Evolutionary conservation across 768 basidiomycete genomes (phyloP), one percentile per base, ranked within the genome.

Genomic region (Lactarius vividus): DNA sequence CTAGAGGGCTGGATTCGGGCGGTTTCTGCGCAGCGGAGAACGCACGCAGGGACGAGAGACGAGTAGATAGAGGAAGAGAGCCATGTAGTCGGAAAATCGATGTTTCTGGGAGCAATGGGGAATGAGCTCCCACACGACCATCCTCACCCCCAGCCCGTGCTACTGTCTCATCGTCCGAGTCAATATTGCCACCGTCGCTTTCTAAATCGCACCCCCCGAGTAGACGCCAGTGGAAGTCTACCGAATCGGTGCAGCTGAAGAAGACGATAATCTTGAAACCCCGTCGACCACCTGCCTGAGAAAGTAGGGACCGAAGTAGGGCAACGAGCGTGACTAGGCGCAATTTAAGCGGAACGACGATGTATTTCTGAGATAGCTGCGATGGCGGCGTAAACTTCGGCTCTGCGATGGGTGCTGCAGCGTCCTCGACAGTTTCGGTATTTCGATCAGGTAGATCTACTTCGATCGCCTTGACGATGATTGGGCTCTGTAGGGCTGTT

Each of bases 161-260:
- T 15, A 72, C 73, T 9, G 73, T 72, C 9, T 71, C 72, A 33
- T 73, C 69, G n/a, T 73, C 72, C 35, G 66, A 16, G 28, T 74
- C 74, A 1, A 69, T 68, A 7, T 61, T 60, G 11, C 67, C 69
- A 6, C 57, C 39, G 9, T 40, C 69, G 4, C 42, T 23, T 16
- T 62, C 69, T 29, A 57, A 54, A 26, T 66, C 61, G 1, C 71
- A 62, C 2, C 26, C 57, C 0, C 88, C 89, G 1, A 98, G 77
- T 26, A 98, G 79, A 58, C 83, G 85, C 93, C 94, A 98, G 73
- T 96, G 94, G 72, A 94, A 98, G 75, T 99, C 96, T 20, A 99
- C 97, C 3, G 97, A 96, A 76, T 98, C 96, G 6, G 95, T 98
- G 72, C 94, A 98, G 71, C 92, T 96, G 67, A 99, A 79, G 77